Evolutionary conservation across 2,329 filamentous ascomycete genomes (phyloP), one percentile per base, ranked within the genome.

Genomic region (Microsporum ferrugineum): DNA sequence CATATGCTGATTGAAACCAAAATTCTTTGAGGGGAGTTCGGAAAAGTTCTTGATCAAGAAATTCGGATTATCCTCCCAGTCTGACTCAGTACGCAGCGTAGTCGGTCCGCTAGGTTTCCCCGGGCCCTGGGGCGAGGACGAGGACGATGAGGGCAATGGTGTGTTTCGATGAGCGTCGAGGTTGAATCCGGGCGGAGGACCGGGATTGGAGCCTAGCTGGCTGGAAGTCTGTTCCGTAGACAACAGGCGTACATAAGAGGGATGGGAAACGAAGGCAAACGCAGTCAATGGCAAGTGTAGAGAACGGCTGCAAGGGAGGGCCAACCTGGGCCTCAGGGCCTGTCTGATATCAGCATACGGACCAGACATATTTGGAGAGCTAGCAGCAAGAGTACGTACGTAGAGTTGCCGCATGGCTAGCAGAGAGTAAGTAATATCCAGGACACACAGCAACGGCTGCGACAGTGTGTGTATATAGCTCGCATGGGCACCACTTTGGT

Each of bases 1-100:
- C 80, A 97, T 95, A 75, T 97, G 89, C 74, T 99, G 94, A 68
- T 99, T 99, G 68, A 91, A 86, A 14, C 94, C 94, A 68, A 97
- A 97, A 67, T 88, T 86, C 64, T 82, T 82, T 66, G 88, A 86
- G 1, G 89, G 89, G 27, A 94, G 80, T 70, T 92, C 82, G 34
- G 85, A 84, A 76, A 92, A 92, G 64, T 84, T 82, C 57, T 84
- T 84, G 68, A 91, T 88, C 64, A 84, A 80, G 63, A 85, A 83
- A 66, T 89, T 82, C 12, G 85, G 83, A 65, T 88, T 84, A 61
- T 89, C 84, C 69, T 94, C 88, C 89, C 88, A 92, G 68, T 86
- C 84, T 14, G 76, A 69, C n/a, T 58, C 58, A 6, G 47, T 49
- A 23, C n/a, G 41, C 10, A 39, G 56, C 4, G 55, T 57, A 12